Evolutionary conservation across 768 basidiomycete species (phyloP), one percentile per base, ranked within the genome.

Genomic region (Myochromella boudieri): DNA sequence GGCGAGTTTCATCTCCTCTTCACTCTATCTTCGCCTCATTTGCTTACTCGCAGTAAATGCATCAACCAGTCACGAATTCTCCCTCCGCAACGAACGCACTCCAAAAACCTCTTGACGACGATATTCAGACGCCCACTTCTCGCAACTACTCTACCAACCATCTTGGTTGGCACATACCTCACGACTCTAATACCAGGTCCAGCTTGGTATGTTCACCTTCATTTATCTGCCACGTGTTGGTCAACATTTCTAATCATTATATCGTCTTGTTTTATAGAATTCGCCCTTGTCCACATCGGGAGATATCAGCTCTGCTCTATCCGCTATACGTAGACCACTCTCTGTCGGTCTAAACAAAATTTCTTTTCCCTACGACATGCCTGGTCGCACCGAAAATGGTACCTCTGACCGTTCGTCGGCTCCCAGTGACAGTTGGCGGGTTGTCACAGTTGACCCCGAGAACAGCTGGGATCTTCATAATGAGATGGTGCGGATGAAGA

Each of bases 391-490:
- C 44, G 72, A 73, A 49, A 65, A 65, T 51, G 62, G 62, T 43
- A 29, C 64, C 25, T 60, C 76, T 43, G 73, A 75, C 51, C 68
- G 70, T 52, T 59, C 74, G 49, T 56, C 70, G 51, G 56, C 64
- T 44, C 39, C 68, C 42, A 72, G 69, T 56, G 71, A 70, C 48
- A 81, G 81, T 54, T 87, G 86, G 85, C 77, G 79, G 55, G 68
- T 84, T 58, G 83, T 81, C 55, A 74, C 68, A 48, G 72, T 82
- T 52, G 82, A 87, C 62, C 65, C 76, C 22, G 76, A 77, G 14
- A 55, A 78, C 42, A 67, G 80, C 38, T 90, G 87, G 87, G 82
- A 84, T 44, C 74, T 90, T 48, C 72, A 85, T 31, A 83, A 87
- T 60, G 83, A 84, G 52, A 80, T 91, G 42, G 82, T 80, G 54